These are phyloP conservation scores for Tagetes patula DNA, from an alignment of 129 eudicot species.

Conservation along the genomic window DNA sequence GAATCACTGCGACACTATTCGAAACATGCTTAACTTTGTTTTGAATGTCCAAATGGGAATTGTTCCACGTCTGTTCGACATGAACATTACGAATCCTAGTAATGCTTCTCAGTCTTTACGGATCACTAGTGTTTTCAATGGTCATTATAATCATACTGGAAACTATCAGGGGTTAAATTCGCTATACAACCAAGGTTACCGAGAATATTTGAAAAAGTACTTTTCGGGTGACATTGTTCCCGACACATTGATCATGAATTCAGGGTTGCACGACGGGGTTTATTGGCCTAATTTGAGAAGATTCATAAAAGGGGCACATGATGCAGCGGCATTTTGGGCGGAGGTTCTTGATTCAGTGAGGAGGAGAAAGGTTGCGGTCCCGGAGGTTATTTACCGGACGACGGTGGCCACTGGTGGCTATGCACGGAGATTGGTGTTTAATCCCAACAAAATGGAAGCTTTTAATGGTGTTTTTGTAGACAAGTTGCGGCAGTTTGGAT, in stretches of 20 bases:
- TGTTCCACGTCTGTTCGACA: constrained; percentile 66
- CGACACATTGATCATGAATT: constrained; percentile 82
- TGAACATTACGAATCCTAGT: constrained; percentile 77
- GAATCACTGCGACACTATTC: constrained; percentile 82
- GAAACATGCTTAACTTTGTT: constrained; percentile 74
- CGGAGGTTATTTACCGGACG: constrained; percentile 62
- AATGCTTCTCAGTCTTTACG: constrained; percentile 54
- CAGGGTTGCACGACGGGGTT: constrained; percentile 92
- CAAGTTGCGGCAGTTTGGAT: constrained; percentile 53
- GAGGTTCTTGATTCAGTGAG: constrained; percentile 54
- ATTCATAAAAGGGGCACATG: constrained; percentile 65
- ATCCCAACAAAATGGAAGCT: constrained; percentile 84
- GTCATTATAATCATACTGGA: constrained; percentile 56
- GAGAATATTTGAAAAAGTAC: constrained; percentile 50
- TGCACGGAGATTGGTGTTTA: constrained; percentile 64
- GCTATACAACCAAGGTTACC: constrained; percentile 50
- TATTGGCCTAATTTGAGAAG: constrained; percentile 65
- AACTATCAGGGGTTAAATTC: constrained; percentile 87
- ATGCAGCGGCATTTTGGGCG: constrained; percentile 79
- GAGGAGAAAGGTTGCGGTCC: constrained; percentile 41
- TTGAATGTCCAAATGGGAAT: constrained; percentile 40
- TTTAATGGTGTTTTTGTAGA: constrained; percentile 86
- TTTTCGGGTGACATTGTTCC: constrained; percentile 73
- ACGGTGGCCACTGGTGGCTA: constrained; percentile 87
- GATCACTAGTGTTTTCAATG: constrained; percentile 88